Percentiles rank a stretch among this genome's conserved stretches.
These are phyloP conservation scores for Cyclotella cryptica DNA, from an alignment of 108 stramenopile genomes.

Conservation along the genomic window DNA sequence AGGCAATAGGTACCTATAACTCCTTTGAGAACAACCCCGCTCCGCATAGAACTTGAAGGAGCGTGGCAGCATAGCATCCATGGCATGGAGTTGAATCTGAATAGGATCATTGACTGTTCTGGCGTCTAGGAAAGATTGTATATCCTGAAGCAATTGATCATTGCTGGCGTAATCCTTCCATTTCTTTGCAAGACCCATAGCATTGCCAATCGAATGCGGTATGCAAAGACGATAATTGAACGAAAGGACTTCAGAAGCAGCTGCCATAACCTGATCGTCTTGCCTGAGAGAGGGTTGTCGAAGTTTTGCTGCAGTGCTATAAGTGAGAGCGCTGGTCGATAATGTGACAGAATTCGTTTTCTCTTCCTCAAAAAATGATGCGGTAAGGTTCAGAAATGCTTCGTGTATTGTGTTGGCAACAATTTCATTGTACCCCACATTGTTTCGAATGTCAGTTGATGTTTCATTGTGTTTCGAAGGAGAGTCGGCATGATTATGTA, in stretches of 20 bases:
- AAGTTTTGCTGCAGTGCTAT: constrained; percentile 57
- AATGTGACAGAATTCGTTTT: constrained; percentile 7
- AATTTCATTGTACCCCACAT: constrained; percentile 32
- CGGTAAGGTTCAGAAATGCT: constrained; percentile 27
- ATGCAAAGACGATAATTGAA: constrained; percentile 45
- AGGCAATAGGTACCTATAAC: constrained; percentile 76
- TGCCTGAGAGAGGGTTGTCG: constrained; percentile 64
- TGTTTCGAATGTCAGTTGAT: not conserved
- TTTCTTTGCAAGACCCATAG: constrained; percentile 9
- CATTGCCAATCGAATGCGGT: not conserved
- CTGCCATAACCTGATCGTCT: constrained; percentile 56
- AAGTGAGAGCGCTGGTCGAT: constrained; percentile 48
- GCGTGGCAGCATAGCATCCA: constrained; percentile 48
- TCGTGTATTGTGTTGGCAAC: constrained; percentile 47
- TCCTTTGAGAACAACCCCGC: constrained; percentile 69
- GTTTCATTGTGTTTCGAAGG: not conserved
- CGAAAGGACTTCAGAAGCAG: constrained; percentile 41
- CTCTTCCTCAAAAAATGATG: constrained; percentile 9
- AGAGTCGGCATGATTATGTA: not conserved
- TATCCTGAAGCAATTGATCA: constrained; percentile 23
- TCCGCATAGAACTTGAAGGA: constrained; percentile 71
- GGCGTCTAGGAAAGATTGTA: constrained; percentile 24
- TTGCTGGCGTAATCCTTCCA: constrained; percentile 46
- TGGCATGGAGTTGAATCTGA: constrained; percentile 32
- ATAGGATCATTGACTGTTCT: not conserved